phyloP scores from a whole-genome alignment of 1,139 yeast genomes.

The Geotrichum aggregatum region DNA sequence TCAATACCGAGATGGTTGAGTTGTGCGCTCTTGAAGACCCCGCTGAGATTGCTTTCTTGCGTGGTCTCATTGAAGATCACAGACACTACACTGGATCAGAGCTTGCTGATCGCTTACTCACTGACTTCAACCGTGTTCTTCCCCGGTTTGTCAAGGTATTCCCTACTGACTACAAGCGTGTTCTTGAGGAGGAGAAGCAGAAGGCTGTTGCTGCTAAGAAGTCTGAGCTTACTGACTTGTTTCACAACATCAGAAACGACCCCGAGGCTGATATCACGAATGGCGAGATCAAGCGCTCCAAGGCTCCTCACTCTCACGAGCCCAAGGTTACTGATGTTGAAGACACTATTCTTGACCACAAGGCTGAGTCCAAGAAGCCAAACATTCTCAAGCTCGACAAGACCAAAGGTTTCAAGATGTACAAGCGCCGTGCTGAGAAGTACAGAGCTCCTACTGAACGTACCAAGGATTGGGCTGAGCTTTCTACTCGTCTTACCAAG shows the following conservation, averaged over 20 bases:
- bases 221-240: constrained; percentile 47
- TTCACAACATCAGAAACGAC: constrained; percentile 68
- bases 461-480: constrained; percentile 88
- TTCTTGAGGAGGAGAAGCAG: constrained; percentile 71
- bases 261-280: constrained; percentile 84
- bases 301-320: constrained; percentile 44
- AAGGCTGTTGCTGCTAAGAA: constrained; percentile 63
- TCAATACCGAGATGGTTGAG: constrained; percentile 79
- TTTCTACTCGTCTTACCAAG: constrained; percentile 73
- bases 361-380: constrained; percentile 59
- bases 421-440: constrained; percentile 81
- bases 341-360: constrained; percentile 73
- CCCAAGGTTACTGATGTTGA: constrained; percentile 88
- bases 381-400: constrained; percentile 65
- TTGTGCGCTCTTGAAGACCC: constrained; percentile 76
- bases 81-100: constrained; percentile 91
- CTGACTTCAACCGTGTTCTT: constrained; percentile 80
- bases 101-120: constrained; percentile 76
- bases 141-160: constrained; percentile 91
- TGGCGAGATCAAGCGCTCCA: constrained; percentile 55
- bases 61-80: constrained; percentile 92
- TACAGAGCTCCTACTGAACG: constrained; percentile 76
- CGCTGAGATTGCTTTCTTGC: constrained; percentile 86
- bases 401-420: constrained; percentile 87
- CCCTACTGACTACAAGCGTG: constrained; percentile 87